phyloP scores from a whole-genome alignment of 352 stramenopile genomes.

The Phytophthora vignae region DNA sequence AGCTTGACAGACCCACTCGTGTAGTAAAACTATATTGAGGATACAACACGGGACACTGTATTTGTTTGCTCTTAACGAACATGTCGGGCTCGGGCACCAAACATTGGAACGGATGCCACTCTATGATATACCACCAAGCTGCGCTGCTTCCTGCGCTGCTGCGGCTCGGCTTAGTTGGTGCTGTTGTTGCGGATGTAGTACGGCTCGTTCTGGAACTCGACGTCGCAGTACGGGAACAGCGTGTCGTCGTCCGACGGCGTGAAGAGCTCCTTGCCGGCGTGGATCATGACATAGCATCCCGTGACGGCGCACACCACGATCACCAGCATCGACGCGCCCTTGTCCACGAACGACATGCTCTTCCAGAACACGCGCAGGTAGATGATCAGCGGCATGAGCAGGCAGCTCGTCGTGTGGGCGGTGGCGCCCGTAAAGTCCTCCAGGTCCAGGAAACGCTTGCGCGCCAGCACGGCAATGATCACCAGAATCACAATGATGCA shows the following conservation, averaged over 20 bases:
- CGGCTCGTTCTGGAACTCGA: constrained; percentile 48
- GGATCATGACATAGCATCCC: constrained; percentile 62
- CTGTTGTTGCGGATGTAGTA: constrained; percentile 52
- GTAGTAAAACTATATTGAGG: too few species aligned
- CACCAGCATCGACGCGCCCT: constrained; percentile 47
- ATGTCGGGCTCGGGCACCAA: too few species aligned
- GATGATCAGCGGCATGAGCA: constrained; percentile 62
- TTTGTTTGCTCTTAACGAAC: too few species aligned
- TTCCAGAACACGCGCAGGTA: constrained; percentile 59
- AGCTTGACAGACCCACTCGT: too few species aligned
- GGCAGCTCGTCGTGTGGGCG: constrained; percentile 58
- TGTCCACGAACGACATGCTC: constrained; percentile 52
- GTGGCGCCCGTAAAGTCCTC: constrained; percentile 65
- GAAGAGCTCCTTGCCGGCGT: constrained; percentile 63
- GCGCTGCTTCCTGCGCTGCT: too few species aligned
- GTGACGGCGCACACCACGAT: constrained; percentile 51
- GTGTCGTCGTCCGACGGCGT: constrained; percentile 41
- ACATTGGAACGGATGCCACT: too few species aligned
- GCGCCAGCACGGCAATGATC: constrained; percentile 43
- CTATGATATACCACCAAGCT: constrained; percentile 9
- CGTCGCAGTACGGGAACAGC: constrained; percentile 68
- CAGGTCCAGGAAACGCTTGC: constrained; percentile 63
- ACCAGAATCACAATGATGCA: constrained; percentile 52
- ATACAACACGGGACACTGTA: too few species aligned
- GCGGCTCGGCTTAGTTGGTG: constrained; percentile 28